phyloP scores from a whole-genome alignment of 306 rosid genomes.

The Rosa multiflora region DNA sequence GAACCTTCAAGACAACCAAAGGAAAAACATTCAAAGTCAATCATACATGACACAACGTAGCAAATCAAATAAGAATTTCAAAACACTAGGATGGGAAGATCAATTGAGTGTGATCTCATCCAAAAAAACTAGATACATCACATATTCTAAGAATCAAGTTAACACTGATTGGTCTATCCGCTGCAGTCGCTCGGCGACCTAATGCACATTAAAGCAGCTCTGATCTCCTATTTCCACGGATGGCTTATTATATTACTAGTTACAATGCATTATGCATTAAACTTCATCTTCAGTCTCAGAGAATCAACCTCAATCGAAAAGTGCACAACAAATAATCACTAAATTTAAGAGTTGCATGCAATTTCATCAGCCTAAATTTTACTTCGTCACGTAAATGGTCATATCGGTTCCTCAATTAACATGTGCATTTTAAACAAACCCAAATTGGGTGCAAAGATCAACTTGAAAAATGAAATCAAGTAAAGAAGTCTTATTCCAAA shows the following conservation, averaged over 20 bases:
- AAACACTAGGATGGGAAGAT: not conserved
- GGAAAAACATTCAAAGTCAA: conserved; percentile 20
- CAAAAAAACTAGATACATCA: not conserved
- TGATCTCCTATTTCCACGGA: not conserved
- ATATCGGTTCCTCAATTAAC: not conserved
- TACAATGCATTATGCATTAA: not conserved
- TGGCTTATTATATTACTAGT: not conserved
- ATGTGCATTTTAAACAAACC: not conserved
- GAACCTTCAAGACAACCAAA: conserved; percentile 53
- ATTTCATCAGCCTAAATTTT: not conserved
- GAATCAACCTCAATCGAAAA: not conserved
- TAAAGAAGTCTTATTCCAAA: not conserved
- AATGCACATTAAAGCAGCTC: not conserved
- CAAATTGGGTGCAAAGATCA: not conserved
- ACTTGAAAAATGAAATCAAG: not conserved
- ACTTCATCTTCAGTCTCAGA: not conserved
- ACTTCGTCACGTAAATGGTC: not conserved
- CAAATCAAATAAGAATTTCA: conserved; percentile 8
- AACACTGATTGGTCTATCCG: not conserved
- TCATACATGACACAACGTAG: conserved; percentile 13
- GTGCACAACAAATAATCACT: not conserved
- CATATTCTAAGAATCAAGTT: not conserved
- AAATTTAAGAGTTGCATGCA: not conserved
- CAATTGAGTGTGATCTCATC: not conserved
- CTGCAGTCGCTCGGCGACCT: not conserved